phyloP scores from a whole-genome alignment of 345 rosid species.

The Sonneratia caseolaris region DNA sequence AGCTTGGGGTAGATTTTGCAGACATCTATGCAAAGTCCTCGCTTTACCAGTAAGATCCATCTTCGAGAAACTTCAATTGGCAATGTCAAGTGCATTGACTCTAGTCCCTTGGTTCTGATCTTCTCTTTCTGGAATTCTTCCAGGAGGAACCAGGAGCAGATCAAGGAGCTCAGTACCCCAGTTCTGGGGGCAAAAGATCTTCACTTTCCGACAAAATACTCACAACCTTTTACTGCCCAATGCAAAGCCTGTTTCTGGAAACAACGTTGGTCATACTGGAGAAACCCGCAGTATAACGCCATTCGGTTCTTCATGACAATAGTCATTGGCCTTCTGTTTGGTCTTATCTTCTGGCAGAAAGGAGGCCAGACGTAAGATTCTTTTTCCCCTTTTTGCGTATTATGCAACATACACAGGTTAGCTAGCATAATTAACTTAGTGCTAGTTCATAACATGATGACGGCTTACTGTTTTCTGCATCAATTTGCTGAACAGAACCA shows the following conservation, averaged over 20 bases:
- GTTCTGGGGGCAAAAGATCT: slow-evolving; percentile 50
- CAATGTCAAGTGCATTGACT: not conserved
- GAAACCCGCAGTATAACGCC: slow-evolving; percentile 67
- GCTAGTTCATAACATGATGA: not conserved
- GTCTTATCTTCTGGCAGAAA: slow-evolving; percentile 70
- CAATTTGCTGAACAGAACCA: slow-evolving; percentile 25
- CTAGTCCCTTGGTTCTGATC: not conserved
- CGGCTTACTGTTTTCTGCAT: not conserved
- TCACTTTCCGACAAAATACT: slow-evolving; percentile 50
- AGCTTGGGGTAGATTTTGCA: slow-evolving; percentile 59
- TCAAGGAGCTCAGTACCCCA: slow-evolving; percentile 51
- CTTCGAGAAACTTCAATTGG: not conserved
- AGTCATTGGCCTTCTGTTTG: slow-evolving; percentile 44
- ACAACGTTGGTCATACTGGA: slow-evolving; percentile 67
- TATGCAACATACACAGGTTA: not conserved
- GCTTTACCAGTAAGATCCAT: slow-evolving; percentile 48
- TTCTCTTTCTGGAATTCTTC: not conserved
- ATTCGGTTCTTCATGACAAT: slow-evolving; percentile 56
- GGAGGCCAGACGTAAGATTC: slow-evolving; percentile 39
- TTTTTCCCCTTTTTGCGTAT: too few species aligned
- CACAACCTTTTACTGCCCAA: slow-evolving; percentile 51
- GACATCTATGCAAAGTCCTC: slow-evolving; percentile 52
- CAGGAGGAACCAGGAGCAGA: slow-evolving; percentile 66
- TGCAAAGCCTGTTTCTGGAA: slow-evolving; percentile 77
- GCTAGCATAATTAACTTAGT: not conserved